A percentile compares a stretch with the other conserved stretches of the same genome.
Conservation (phyloP, 345 rosid genomes). For the Gossypium stocksii region DNA sequence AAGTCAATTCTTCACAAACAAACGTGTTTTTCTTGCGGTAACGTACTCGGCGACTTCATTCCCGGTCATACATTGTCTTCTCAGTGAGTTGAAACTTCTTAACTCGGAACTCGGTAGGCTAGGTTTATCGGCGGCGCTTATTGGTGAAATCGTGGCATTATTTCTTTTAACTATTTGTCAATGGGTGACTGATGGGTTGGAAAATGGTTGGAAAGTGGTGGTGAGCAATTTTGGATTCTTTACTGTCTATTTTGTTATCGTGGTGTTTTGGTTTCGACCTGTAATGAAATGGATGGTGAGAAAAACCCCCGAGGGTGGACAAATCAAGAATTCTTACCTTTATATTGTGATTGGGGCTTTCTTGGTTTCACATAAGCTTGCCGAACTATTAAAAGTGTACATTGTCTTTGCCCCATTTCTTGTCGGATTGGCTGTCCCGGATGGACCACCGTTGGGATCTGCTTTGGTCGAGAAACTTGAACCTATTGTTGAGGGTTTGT, state of each 20-base stretch:
- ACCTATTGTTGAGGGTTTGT: constrained; percentile 23
- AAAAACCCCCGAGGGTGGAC: constrained; percentile 30
- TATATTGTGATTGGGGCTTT: constrained; percentile 6
- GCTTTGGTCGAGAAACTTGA: constrained; percentile 30
- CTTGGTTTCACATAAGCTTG: not conserved
- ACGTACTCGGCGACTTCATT: constrained; percentile 5
- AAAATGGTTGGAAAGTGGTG: not conserved
- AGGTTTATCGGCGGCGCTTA: constrained; percentile 6
- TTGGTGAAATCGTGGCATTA: not conserved
- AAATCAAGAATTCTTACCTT: constrained; percentile 17
- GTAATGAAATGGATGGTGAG: constrained; percentile 34
- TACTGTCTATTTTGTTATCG: not conserved
- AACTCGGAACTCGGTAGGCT: constrained; percentile 28
- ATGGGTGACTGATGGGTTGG: not conserved
- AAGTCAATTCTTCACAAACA: not conserved
- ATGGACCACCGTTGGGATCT: constrained; percentile 38
- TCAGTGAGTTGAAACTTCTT: constrained; percentile 16
- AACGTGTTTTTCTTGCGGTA: not conserved
- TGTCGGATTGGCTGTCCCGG: constrained; percentile 26
- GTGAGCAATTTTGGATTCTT: not conserved
- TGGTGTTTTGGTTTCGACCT: constrained; percentile 14
- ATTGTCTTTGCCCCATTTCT: constrained; percentile 22
- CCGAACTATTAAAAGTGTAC: constrained; percentile 2
- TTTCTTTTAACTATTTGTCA: not conserved
- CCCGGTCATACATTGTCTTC: constrained; percentile 20